Percentiles rank a stretch among this genome's conserved stretches.
Evolutionary conservation across 2,329 filamentous ascomycete genomes (phyloP).

Genomic region (Hymenoscyphus occultus): DNA sequence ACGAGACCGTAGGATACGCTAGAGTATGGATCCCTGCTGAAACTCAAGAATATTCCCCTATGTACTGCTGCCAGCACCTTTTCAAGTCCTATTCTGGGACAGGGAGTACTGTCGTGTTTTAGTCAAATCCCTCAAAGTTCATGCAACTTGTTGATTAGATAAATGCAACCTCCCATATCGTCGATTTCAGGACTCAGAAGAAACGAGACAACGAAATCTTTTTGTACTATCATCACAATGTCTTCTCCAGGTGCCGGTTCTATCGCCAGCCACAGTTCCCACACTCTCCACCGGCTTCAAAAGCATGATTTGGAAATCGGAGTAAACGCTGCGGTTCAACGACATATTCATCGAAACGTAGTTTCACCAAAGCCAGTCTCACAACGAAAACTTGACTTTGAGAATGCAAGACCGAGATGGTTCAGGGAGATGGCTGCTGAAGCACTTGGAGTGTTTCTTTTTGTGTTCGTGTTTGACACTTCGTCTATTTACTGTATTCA

Average conservation of each 20-base stretch:
- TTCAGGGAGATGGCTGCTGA: slow-evolving; percentile 55
- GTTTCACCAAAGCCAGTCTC: slow-evolving; percentile 49
- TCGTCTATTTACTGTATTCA: neutral
- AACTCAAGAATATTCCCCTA: neutral
- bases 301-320: slow-evolving; percentile 43
- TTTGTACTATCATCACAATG: neutral
- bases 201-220: neutral
- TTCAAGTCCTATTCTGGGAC: neutral
- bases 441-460: slow-evolving; percentile 56
- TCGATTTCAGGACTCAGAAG: neutral
- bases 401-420: slow-evolving; percentile 50
- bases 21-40: too few relatives aligned
- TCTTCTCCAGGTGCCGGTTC: neutral
- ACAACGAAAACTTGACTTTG: slow-evolving; percentile 53
- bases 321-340: slow-evolving; percentile 51
- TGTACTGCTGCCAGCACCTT: neutral
- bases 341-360: slow-evolving; percentile 49
- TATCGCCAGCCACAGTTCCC: neutral
- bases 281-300: neutral
- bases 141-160: neutral
- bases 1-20: too few relatives aligned
- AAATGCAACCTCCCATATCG: neutral
- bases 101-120: neutral
- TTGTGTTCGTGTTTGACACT: slow-evolving; percentile 38
- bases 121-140: neutral